Conservation (phyloP, 495 filamentous ascomycete genomes). For the Ramalina peruviana region DNA sequence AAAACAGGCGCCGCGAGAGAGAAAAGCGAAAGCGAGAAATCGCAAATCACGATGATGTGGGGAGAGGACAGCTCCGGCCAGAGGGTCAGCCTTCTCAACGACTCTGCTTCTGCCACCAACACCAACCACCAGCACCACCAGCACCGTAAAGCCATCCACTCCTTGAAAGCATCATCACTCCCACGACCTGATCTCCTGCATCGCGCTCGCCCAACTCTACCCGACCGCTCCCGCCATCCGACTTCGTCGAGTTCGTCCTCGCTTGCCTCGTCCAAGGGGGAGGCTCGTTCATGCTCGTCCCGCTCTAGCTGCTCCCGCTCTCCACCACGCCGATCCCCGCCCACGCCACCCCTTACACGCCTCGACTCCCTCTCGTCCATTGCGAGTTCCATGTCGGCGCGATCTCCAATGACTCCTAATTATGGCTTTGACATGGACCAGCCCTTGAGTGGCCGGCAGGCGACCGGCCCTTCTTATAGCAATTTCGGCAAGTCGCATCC, state of each 20-base stretch:
- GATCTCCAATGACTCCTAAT: constrained; percentile 18
- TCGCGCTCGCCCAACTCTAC: not conserved
- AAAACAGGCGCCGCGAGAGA: not conserved
- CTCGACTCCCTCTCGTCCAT: constrained; percentile 22
- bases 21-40: not conserved
- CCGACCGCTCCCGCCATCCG: constrained; percentile 3
- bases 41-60: constrained; percentile 9
- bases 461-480: not conserved
- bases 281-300: constrained; percentile 5
- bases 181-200: no score
- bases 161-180: not conserved
- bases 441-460: not conserved
- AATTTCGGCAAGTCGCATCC: constrained; percentile 2
- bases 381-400: constrained; percentile 14
- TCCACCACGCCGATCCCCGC: constrained; percentile 14
- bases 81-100: constrained; percentile 18
- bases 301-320: constrained; percentile 11
- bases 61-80: constrained; percentile 17
- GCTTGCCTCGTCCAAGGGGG: constrained; percentile 1
- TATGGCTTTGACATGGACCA: constrained; percentile 12
- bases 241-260: constrained; percentile 7
- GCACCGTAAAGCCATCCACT: not conserved
- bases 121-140: constrained; percentile 1
- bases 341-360: constrained; percentile 24
- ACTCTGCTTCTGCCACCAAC: constrained; percentile 3